Conservation (phyloP, 257 asterid genomes). For the Ajuga chamaepitys region DNA sequence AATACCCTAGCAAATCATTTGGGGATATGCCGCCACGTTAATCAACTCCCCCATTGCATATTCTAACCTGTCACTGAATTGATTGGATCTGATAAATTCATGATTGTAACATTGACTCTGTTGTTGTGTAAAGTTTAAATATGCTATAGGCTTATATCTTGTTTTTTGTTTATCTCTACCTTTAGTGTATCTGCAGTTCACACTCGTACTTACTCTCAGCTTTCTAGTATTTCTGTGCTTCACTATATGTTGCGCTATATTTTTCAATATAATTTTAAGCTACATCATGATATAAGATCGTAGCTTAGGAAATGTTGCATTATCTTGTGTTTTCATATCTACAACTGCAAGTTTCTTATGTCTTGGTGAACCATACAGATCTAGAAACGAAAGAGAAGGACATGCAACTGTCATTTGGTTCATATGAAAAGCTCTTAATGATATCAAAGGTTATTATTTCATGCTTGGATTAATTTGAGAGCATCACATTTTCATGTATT, state of each 20-base stretch:
- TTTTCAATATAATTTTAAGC: neutral
- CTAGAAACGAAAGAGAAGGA: slow-evolving; percentile 48
- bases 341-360: slow-evolving; percentile 4
- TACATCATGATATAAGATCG: neutral
- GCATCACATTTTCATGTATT: neutral
- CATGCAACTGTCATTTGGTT: slow-evolving; percentile 37
- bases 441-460: slow-evolving; percentile 47
- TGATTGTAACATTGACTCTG: too few relatives aligned
- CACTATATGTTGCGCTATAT: too few relatives aligned
- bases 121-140: too few relatives aligned
- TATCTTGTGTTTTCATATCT: slow-evolving; percentile 13
- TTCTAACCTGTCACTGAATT: neutral
- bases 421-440: slow-evolving; percentile 42
- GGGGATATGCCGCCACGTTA: neutral
- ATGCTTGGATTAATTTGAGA: slow-evolving; percentile 10
- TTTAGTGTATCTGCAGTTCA: neutral
- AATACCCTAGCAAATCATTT: neutral
- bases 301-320: neutral
- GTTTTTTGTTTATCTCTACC: neutral
- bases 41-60: too few relatives aligned
- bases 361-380: slow-evolving; percentile 41
- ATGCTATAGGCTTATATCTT: too few relatives aligned
- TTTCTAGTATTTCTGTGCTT: neutral
- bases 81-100: neutral
- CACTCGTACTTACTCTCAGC: neutral